Evolutionary conservation across 305 asterid species (phyloP).

Genomic region (Ajuga reptans): DNA sequence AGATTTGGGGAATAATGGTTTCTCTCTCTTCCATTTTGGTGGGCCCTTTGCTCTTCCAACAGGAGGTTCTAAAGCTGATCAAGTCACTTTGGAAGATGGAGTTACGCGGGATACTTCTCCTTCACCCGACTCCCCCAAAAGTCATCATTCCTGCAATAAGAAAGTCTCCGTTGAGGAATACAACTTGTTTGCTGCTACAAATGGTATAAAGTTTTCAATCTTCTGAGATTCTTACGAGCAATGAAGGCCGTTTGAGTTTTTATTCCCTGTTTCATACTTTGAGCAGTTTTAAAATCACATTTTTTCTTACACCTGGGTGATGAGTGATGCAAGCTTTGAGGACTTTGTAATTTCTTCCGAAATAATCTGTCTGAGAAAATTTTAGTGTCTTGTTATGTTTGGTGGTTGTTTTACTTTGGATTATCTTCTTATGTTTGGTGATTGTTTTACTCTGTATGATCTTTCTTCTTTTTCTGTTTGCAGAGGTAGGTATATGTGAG

Average conservation of each 20-base stretch:
- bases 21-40: conserved; percentile 93
- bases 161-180: conserved; percentile 69
- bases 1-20: conserved; percentile 43
- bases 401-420: background rate
- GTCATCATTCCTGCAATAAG: conserved; percentile 37
- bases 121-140: conserved; percentile 27
- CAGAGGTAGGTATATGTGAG: background rate
- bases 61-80: conserved; percentile 44
- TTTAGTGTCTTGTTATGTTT: conserved; percentile 19
- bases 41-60: conserved; percentile 79
- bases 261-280: conserved; percentile 23
- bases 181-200: conserved; percentile 78
- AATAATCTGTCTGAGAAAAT: conserved; percentile 38
- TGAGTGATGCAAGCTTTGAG: conserved; percentile 41
- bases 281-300: background rate
- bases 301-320: conserved; percentile 23
- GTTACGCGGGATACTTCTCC: conserved; percentile 29
- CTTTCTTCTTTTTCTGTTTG: conserved; percentile 10
- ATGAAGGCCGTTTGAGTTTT: conserved; percentile 25
- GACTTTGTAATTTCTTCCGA: conserved; percentile 32
- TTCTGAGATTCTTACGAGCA: conserved; percentile 40
- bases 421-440: background rate
- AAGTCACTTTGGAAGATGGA: conserved; percentile 37
- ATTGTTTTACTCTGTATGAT: conserved; percentile 26
- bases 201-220: conserved; percentile 75